These are phyloP conservation scores for Panicum hallii DNA, from an alignment of 202 grass and related monocot genomes.

Conservation along the genomic window DNA sequence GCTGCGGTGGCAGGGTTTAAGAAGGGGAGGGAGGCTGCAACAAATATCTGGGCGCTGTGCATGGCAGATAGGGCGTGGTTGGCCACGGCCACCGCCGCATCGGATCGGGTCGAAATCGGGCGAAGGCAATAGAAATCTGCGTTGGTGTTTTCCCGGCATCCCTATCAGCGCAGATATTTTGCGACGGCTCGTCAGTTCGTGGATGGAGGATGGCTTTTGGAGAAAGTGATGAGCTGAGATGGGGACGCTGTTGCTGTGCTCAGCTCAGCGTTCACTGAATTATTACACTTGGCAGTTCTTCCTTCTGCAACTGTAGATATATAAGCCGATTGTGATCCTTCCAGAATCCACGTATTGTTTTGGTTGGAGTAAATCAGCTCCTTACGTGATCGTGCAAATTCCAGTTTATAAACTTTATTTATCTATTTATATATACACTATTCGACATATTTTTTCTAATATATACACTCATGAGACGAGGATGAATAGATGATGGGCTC, in stretches of 20 bases:
- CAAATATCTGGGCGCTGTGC: constrained; percentile 62
- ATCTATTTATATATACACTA: neutral
- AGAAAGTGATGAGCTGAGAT: neutral
- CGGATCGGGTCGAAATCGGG: too few species aligned
- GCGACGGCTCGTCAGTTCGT: neutral
- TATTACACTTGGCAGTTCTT: neutral
- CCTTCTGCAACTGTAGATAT: neutral
- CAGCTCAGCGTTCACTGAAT: neutral
- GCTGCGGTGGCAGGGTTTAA: constrained; percentile 40
- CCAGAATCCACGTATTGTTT: neutral
- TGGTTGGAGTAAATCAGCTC: neutral
- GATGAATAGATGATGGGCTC: too few species aligned
- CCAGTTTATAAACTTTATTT: neutral
- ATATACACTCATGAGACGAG: too few species aligned
- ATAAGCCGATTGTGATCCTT: neutral
- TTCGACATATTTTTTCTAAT: neutral
- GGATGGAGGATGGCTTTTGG: neutral
- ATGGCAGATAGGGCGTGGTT: constrained; percentile 6
- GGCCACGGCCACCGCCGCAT: neutral
- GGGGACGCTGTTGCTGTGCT: neutral
- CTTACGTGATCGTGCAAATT: neutral
- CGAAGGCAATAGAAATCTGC: too few species aligned
- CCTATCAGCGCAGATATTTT: neutral
- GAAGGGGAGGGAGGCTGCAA: constrained; percentile 48
- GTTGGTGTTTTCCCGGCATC: too few species aligned